These are phyloP conservation scores for Blepharisma japonicum DNA, from an alignment of 73 alveolate species.

Conservation along the genomic window DNA sequence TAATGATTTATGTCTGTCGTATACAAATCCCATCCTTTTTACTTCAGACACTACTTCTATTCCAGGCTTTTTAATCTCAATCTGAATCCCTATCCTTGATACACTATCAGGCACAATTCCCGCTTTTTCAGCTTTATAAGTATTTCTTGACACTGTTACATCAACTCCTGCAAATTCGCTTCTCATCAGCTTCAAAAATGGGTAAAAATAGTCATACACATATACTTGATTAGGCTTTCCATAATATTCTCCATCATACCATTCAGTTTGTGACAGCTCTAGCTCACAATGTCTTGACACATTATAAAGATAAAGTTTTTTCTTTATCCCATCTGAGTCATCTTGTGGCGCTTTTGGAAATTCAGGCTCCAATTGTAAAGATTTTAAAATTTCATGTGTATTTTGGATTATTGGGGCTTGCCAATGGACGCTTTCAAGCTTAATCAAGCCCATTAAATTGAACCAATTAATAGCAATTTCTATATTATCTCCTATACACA, in stretches of 20 bases:
- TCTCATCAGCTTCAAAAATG: neutral
- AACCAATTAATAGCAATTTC: slow-evolving; percentile 17
- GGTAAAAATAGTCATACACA: slow-evolving; percentile 7
- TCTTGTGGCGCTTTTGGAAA: slow-evolving; percentile 5
- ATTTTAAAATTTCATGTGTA: neutral
- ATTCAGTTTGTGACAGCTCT: neutral
- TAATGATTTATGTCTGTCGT: slow-evolving; percentile 1
- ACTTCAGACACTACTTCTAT: neutral
- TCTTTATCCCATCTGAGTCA: slow-evolving; percentile 7
- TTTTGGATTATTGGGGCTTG: slow-evolving; percentile 16
- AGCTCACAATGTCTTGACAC: slow-evolving; percentile 18
- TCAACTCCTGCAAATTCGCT: slow-evolving; percentile 30
- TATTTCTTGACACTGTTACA: neutral
- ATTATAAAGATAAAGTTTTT: slow-evolving; percentile 17
- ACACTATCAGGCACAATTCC: slow-evolving; percentile 27
- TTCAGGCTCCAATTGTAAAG: neutral
- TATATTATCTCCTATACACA: neutral
- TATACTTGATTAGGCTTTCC: neutral
- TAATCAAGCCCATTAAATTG: neutral
- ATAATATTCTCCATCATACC: slow-evolving; percentile 18
- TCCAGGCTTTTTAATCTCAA: neutral
- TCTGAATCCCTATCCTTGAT: slow-evolving; percentile 14
- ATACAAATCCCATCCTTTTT: slow-evolving; percentile 19
- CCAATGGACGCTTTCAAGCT: neutral
- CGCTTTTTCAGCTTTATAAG: slow-evolving; percentile 20